These are phyloP conservation scores for Neurospora sp. DNA, from an alignment of 495 filamentous ascomycete species.

Conservation along the genomic window DNA sequence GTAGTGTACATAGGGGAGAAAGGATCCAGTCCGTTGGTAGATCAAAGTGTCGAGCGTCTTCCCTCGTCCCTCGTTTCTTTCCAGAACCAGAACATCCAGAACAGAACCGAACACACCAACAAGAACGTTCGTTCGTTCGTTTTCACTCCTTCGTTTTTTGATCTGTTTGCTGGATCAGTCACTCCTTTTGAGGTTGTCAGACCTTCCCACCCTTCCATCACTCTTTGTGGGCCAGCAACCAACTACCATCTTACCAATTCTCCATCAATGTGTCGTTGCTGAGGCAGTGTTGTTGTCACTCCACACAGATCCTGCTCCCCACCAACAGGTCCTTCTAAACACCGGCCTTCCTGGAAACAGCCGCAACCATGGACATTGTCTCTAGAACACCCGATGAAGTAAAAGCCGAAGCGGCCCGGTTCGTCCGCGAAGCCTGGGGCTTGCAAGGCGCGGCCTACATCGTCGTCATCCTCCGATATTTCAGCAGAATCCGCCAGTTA, in stretches of 20 bases:
- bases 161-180: neutral
- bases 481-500: constrained; percentile 11
- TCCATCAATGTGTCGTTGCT: neutral
- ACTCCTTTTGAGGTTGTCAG: neutral
- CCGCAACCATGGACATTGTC: neutral
- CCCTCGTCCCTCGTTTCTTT: neutral
- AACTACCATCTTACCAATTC: neutral
- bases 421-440: constrained; percentile 22
- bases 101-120: neutral
- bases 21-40: neutral
- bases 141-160: neutral
- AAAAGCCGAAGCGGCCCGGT: constrained; percentile 6
- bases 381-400: neutral
- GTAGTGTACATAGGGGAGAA: neutral
- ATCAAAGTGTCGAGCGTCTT: neutral
- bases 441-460: constrained; percentile 21
- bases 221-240: neutral
- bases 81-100: neutral
- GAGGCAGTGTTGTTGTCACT: neutral
- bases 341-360: neutral
- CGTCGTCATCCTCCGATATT: constrained; percentile 20
- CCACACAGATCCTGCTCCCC: neutral
- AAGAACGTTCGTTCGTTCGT: neutral
- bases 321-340: neutral
- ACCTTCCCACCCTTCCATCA: neutral